These are phyloP conservation scores for Cardamine resedifolia DNA, from an alignment of 345 rosid species.

Conservation along the genomic window DNA sequence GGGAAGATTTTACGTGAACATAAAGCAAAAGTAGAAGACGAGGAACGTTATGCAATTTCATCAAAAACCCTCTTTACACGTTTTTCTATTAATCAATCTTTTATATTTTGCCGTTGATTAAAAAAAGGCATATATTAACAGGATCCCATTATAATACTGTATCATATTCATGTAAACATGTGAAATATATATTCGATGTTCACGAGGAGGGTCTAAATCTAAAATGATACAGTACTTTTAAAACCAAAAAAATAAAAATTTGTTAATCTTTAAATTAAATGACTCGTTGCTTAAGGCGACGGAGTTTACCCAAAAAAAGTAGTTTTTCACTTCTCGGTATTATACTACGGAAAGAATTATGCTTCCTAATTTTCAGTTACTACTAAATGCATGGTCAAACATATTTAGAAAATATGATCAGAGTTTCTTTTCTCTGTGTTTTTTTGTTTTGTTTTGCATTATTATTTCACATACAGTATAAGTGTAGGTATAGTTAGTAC, in stretches of 20 bases:
- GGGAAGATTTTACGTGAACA: constrained; percentile 29
- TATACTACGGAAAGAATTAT: neutral
- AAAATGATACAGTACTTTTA: neutral
- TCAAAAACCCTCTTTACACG: constrained; percentile 21
- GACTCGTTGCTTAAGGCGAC: constrained; percentile 21
- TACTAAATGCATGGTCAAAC: neutral
- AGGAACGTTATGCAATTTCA: constrained; percentile 27
- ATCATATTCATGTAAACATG: neutral
- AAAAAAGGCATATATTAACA: neutral
- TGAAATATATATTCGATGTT: constrained; percentile 10
- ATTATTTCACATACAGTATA: neutral
- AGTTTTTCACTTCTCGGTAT: neutral
- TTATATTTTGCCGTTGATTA: neutral
- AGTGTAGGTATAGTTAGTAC: constrained; percentile 12
- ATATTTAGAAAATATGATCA: neutral
- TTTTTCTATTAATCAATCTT: constrained; percentile 19
- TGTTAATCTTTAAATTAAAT: neutral
- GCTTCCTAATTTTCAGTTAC: constrained; percentile 4
- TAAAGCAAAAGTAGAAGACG: constrained; percentile 30
- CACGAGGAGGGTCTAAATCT: constrained; percentile 13
- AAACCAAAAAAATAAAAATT: neutral
- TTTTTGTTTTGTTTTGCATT: neutral
- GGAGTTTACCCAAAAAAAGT: constrained; percentile 7
- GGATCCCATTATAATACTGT: neutral
- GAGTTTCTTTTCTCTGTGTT: neutral